Base-by-base conservation (phyloP, 2,329 filamentous ascomycete species). In the Claviceps pazoutovae region DNA sequence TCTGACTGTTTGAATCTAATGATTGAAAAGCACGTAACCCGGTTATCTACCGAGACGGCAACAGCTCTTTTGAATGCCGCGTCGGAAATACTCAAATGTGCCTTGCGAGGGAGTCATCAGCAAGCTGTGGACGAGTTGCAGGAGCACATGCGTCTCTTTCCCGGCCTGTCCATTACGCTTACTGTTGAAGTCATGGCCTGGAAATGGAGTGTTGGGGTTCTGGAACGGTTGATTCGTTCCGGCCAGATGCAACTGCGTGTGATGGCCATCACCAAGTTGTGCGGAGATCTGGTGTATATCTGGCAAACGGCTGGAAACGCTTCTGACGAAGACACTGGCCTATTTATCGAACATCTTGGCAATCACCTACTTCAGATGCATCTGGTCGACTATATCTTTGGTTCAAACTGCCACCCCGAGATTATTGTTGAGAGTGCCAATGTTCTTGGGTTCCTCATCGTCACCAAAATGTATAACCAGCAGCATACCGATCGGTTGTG, bases 231-330 rank as follows among this genome's bases (percentile, higher is more conserved):
- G 57, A 83, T 96, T 50, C 81, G 78, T 60, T 91, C 87, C 53
- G 84, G 86, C 38, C 87, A 91, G 60, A 95, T 97, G 88, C 88
- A 95, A 61, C 73, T 96, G 39, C 83, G 91, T 39, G 86, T 94
- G 13, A 76, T 80, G 63, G 88, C 88, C 19, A 82, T 91, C 48
- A 78, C 80, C n/a, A 73, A 72, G 19, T 84, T 96, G 78, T 85
- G 86, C 57, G 63, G 62, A 8, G 82, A 87, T 34, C 73, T 96
- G 38, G 76, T 94, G 8, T 62, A 66, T 0, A 71, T 87, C 23
- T 93, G 82, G 74, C 78, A 75, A 52, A 71, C 71, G 8, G 71
- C 77, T 56, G 73, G 73, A n/a, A 74, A 76, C 51, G 62, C 54
- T 58, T 69, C 57, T 53, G 72, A 67, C 9, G 66, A 68, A n/a